phyloP scores from a whole-genome alignment of 2,329 filamentous ascomycete species.

The Coniochaeta prunicola region DNA sequence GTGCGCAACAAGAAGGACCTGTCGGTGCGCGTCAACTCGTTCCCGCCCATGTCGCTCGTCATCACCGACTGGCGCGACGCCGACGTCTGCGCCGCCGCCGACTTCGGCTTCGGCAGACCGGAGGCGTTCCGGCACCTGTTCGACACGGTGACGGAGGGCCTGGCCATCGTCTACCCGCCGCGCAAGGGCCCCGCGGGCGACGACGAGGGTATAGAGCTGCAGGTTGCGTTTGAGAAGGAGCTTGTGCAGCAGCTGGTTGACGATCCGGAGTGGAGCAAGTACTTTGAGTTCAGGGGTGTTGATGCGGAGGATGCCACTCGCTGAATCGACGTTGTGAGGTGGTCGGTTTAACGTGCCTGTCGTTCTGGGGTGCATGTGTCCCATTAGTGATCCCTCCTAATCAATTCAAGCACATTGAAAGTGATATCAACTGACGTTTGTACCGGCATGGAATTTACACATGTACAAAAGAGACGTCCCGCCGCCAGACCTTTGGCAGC shows the following conservation, averaged over 20 bases:
- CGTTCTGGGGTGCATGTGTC: too few relatives aligned
- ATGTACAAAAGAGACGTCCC: too few relatives aligned
- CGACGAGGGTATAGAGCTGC: slow-evolving; percentile 28
- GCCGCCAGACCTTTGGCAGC: too few relatives aligned
- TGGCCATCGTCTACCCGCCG: slow-evolving; percentile 24
- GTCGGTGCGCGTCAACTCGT: slow-evolving; percentile 23
- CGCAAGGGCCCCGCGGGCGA: slow-evolving; percentile 12
- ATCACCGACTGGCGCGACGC: slow-evolving; percentile 28
- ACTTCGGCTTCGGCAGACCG: slow-evolving; percentile 30
- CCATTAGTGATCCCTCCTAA: too few relatives aligned
- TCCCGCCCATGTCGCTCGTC: slow-evolving; percentile 26
- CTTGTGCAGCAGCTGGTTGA: slow-evolving; percentile 21
- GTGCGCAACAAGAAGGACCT: slow-evolving; percentile 28
- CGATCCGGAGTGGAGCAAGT: slow-evolving; percentile 26
- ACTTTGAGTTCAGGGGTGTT: slow-evolving; percentile 28
- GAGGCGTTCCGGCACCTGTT: slow-evolving; percentile 23
- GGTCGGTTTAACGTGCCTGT: too few relatives aligned
- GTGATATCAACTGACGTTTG: too few relatives aligned
- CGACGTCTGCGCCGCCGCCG: slow-evolving; percentile 13
- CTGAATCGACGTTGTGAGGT: neutral
- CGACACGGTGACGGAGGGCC: slow-evolving; percentile 19
- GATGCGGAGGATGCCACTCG: neutral
- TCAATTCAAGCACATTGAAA: too few relatives aligned
- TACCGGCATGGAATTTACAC: too few relatives aligned
- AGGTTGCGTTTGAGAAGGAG: slow-evolving; percentile 25